phyloP scores from a whole-genome alignment of 305 asterid genomes.

The Stenogyne calaminthoides region DNA sequence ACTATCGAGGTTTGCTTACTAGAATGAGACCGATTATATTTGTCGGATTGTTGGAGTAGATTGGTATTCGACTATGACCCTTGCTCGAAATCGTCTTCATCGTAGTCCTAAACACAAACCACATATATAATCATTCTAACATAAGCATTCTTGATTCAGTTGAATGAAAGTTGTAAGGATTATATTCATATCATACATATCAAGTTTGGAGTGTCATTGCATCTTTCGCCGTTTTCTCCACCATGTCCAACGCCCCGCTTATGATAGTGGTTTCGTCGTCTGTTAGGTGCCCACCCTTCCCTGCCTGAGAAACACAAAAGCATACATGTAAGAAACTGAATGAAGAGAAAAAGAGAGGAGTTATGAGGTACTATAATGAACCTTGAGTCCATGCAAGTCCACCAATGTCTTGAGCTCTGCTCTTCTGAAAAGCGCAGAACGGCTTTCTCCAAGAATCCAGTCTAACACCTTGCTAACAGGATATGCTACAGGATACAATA shows the following conservation, averaged over 20 bases:
- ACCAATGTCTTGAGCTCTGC: constrained; percentile 44
- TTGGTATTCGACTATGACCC: constrained; percentile 49
- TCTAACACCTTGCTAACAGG: constrained; percentile 33
- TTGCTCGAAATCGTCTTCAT: constrained; percentile 41
- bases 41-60: constrained; percentile 37
- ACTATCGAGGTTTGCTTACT: constrained; percentile 25
- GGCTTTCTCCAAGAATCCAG: constrained; percentile 43
- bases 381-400: constrained; percentile 44
- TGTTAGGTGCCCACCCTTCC: constrained; percentile 43
- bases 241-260: constrained; percentile 43
- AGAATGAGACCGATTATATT: constrained; percentile 49
- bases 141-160: background rate
- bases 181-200: constrained; percentile 35
- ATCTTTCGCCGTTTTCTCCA: constrained; percentile 36
- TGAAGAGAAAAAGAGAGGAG: background rate
- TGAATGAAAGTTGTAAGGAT: background rate
- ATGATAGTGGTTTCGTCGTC: constrained; percentile 41
- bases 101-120: constrained; percentile 23
- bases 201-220: constrained; percentile 46
- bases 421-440: constrained; percentile 36
- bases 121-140: background rate
- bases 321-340: background rate
- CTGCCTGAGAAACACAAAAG: constrained; percentile 30
- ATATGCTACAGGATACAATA: constrained; percentile 32
- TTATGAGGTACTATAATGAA: background rate